Evolutionary conservation across 1,284 basidiomycete genomes (phyloP), one percentile per base, ranked within the genome.

Genomic region (Tilletia setariae): DNA sequence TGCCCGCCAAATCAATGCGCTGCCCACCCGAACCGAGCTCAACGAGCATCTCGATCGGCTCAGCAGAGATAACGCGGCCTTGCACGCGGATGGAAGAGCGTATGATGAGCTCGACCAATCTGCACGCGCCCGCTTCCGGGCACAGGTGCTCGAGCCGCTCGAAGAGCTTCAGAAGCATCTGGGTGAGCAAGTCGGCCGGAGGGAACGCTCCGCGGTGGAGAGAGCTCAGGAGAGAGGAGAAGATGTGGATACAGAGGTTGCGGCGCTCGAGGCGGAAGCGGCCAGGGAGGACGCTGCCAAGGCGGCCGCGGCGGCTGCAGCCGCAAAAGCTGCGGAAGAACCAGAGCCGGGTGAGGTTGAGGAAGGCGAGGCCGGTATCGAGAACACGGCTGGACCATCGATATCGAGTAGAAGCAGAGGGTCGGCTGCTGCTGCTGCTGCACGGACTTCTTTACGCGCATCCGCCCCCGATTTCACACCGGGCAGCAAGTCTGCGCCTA

Each of bases 11-110:
- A 75, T 78, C 19, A 69, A 71, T 23, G 69, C 69, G 51, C 63
- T 74, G 46, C 73, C 70, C 1, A 75, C 75, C 40, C 44, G 76
- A n/a, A 49, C 49, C n/a, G 71, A 76, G 64, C 46, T 76, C 42
- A 67, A 70, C 11, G 72, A 72, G 40, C 68, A 63, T 32, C 28
- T 76, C 51, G 63, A 15, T 1, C 56, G 56, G n/a, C 28, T 61
- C 28, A 9, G 32, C 19, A 25, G 32, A 16, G 56, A 61, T 4
- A 25, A 30, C 35, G 32, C 56, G 9, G 32, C 25, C 9, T 30
- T 61, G 56, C 25, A 30, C 7, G 28, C 23, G 15, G 56, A 61
- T 16, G 56, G 19, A 6, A 11, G 8, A 16, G 56, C 56, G n/a
- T 61, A 61, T 40, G 56, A 61, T 30, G 56, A 61, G n/a, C 56